These are phyloP conservation scores for Botrytis elliptica DNA, from an alignment of 2,329 filamentous ascomycete species.

Conservation along the genomic window DNA sequence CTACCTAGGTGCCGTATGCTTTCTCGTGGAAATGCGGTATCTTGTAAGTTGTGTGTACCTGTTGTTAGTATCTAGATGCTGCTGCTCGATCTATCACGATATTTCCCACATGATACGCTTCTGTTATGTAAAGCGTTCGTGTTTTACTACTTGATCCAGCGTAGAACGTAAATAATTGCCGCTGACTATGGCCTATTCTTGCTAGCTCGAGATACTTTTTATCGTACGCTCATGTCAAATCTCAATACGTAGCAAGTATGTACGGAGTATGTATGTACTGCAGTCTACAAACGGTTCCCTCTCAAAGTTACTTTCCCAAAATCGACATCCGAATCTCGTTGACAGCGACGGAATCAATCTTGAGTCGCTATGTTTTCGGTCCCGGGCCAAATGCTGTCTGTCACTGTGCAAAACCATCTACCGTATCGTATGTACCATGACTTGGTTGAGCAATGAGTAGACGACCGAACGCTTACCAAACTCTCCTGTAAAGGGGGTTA, in stretches of 20 bases:
- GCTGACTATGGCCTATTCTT: background rate
- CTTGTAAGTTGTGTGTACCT: background rate
- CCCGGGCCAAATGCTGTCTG: background rate
- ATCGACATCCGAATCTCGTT: background rate
- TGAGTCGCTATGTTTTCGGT: background rate
- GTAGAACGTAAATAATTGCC: background rate
- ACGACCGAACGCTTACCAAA: background rate
- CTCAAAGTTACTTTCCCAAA: background rate
- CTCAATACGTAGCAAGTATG: background rate
- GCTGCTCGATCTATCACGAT: background rate
- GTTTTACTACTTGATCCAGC: background rate
- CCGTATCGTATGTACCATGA: background rate
- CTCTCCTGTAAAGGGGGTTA: conserved; percentile 8
- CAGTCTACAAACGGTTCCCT: background rate
- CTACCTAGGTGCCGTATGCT: background rate
- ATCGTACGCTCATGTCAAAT: background rate
- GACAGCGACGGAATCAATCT: background rate
- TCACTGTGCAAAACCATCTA: background rate
- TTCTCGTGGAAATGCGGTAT: too few relatives aligned
- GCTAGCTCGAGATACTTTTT: background rate
- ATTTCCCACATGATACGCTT: background rate
- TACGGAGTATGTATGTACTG: background rate
- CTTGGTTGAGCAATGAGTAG: background rate
- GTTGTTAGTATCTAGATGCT: background rate
- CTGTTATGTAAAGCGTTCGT: background rate